Base-by-base conservation (phyloP, 2,329 filamentous ascomycete genomes). In the Cryoendolithus antarcticus region DNA sequence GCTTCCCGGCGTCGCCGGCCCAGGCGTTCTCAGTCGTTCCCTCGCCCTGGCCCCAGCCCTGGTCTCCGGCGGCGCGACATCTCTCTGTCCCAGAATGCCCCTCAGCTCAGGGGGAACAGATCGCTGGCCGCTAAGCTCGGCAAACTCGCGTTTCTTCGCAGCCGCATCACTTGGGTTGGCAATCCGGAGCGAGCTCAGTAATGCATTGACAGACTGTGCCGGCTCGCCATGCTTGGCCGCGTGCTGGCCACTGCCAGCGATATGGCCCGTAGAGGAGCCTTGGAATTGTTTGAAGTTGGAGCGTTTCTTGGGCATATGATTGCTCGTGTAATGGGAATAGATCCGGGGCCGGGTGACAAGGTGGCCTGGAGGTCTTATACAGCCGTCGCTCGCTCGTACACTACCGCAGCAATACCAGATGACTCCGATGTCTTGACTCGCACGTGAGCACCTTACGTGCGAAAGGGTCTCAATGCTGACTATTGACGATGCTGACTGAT, bases 301-400 rank as follows among this genome's bases (percentile, higher is more conserved):
- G 44, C 63, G 61, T 52, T 67, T 68, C 57, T 68, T 69, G 48
- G 66, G 66, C 66, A 70, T 70, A 19, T 19, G 15, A 19, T 19
- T 19, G 15, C 15, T 19, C 5, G 15, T 19, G 15, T 19, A 19
- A 19, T 19, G 15, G 15, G 15, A 19, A 19, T 19, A 19, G 15
- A 19, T 19, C 15, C 15, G 15, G 15, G 15, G 15, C 15, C 15
- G 15, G 15, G 15, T 19, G 15, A 19, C 15, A 5, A 19, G 15
- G 15, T 19, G 15, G 15, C 15, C 15, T 19, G 15, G 15, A 19
- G 15, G 15, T 19, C 15, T 19, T 19, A 19, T 19, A 19, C 15
- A 19, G 15, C 15, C 15, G 15, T 19, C 15, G 15, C 15, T 19
- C 15, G 15, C 15, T 19, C 15, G 15, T 19, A 5, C 15, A 19